phyloP scores from a whole-genome alignment of 495 filamentous ascomycete genomes.

The Chaetomium fimeti region DNA sequence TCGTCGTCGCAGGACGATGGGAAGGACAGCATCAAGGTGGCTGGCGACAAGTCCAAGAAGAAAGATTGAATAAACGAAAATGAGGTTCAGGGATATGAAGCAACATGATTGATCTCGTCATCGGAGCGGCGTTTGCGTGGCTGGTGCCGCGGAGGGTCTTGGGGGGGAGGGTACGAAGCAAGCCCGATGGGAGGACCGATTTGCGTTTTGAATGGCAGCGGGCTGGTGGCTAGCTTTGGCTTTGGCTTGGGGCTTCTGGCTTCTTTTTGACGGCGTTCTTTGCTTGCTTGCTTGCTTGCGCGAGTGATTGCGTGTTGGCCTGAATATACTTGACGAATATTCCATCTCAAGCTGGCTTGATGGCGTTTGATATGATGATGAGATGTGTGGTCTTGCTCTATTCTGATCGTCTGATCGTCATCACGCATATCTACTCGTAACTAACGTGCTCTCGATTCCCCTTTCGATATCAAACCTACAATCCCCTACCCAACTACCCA shows the following conservation, averaged over 20 bases:
- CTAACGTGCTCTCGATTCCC: too few species aligned
- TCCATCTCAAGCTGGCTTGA: background rate
- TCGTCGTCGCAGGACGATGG: slow-evolving; percentile 3
- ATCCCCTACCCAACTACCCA: too few species aligned
- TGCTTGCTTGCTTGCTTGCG: slow-evolving; percentile 2
- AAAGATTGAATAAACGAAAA: background rate
- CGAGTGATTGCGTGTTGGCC: background rate
- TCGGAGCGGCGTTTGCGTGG: slow-evolving; percentile 17
- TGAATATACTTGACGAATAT: background rate
- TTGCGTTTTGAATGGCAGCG: slow-evolving; percentile 15
- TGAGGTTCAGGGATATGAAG: background rate
- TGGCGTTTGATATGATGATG: background rate
- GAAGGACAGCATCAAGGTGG: slow-evolving; percentile 19
- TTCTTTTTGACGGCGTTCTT: slow-evolving; percentile 1
- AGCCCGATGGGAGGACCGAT: background rate
- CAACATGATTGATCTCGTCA: background rate
- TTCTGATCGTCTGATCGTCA: background rate
- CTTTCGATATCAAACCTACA: too few species aligned
- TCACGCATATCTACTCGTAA: too few species aligned
- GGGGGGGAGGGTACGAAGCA: background rate
- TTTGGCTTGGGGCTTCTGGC: background rate
- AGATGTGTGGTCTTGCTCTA: background rate
- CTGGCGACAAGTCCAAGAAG: slow-evolving; percentile 1
- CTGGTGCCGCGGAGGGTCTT: background rate
- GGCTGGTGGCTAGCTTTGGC: background rate